Conservation (phyloP, 2,329 filamentous ascomycete genomes). For the Knoxdaviesia proteae region DNA sequence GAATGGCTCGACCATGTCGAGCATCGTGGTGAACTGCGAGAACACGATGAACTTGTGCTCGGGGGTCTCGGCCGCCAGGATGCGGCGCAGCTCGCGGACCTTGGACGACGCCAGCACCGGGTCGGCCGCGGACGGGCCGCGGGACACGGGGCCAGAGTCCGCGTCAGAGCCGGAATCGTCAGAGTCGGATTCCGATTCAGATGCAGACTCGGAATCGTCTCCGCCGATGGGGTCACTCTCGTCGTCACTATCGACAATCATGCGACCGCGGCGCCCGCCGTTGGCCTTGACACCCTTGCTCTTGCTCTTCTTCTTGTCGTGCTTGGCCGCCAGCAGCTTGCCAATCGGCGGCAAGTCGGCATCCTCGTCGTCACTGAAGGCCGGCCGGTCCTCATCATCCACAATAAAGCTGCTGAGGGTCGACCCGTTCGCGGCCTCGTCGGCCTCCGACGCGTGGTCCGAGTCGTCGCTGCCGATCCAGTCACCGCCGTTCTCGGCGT, state of each 20-base stretch:
- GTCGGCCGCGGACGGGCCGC: constrained; percentile 7
- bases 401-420: constrained; percentile 34
- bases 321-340: constrained; percentile 8
- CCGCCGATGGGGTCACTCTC: constrained; percentile 13
- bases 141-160: not conserved
- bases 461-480: constrained; percentile 56
- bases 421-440: constrained; percentile 26
- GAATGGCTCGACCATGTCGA: constrained; percentile 89
- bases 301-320: too few relatives aligned
- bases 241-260: constrained; percentile 4
- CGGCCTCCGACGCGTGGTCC: constrained; percentile 29
- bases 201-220: constrained; percentile 8
- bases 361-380: constrained; percentile 6
- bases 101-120: constrained; percentile 59
- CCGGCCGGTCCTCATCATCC: constrained; percentile 21
- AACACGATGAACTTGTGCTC: constrained; percentile 97
- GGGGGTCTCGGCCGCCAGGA: constrained; percentile 56
- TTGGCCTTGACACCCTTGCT: too few relatives aligned
- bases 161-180: constrained; percentile 5
- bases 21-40: constrained; percentile 95
- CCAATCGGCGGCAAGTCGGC: constrained; percentile 11
- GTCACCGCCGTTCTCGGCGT: constrained; percentile 72
- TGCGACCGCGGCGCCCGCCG: not conserved
- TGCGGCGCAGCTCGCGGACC: constrained; percentile 64
- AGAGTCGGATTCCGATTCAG: constrained; percentile 14